Base-by-base conservation (phyloP, 1,284 basidiomycete genomes). In the Leccinum holopus region DNA sequence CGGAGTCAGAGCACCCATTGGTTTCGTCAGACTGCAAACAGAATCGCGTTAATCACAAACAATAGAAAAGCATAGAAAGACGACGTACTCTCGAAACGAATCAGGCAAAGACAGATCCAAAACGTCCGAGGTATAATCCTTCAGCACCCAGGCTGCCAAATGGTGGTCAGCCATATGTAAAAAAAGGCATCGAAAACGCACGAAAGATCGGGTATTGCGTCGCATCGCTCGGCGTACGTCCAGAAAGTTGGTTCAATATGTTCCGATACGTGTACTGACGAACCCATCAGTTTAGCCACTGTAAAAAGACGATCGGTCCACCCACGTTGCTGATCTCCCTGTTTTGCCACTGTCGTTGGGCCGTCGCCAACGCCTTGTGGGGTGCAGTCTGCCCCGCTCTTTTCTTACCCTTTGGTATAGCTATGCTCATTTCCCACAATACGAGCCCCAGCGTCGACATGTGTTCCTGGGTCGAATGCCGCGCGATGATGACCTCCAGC, bases 191-290 rank as follows among this genome's bases (percentile, higher is more conserved):
- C 11, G 58, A 44, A 62, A 28, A 79, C 87, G 64, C 69, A 92
- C 94, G 95, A 69, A 98, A 97, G 18, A 98, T 87, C 0, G 96
- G 96, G 76, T 97, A 98, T 70, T 97, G 94, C 0, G 95, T 97
- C 7, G 96, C 92, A 77, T 98, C 93, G 70, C 88, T 94, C 2
- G 94, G 93, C 1, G 94, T 96, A n/a, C 94, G 82, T 55, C 94
- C 94, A 2, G 94, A 95, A 25, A 92, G 84, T 73, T 96, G 93
- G 67, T 96, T 96, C 58, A 96, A 78, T 63, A 96, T 86, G 65
- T 91, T 90, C 52, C 95, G 75, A 73, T 95, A 95, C 0, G 91
- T 90, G 76, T 93, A 95, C 93, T 95, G 62, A 60, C 21, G 5
- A 21, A 30, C 9, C 32, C 53, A 65, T 14, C 60, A 1, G 41